Percentiles rank a stretch among this genome's conserved stretches.
Evolutionary conservation across 345 rosid species (phyloP).

Genomic region (Euclidium syriacum): DNA sequence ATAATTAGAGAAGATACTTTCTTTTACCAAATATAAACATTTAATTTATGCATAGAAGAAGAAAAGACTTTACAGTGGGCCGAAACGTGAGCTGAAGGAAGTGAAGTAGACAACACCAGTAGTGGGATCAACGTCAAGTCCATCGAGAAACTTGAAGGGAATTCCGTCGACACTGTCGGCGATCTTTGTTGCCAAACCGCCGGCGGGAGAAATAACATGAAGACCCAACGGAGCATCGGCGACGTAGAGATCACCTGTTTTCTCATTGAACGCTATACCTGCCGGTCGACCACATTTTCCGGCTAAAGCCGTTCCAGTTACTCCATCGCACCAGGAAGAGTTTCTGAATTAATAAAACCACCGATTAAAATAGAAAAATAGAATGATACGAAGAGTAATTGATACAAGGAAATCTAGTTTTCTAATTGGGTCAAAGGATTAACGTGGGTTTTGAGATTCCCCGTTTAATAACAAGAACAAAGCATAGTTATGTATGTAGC

Average conservation of each 20-base stretch:
- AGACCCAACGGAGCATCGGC: constrained; percentile 48
- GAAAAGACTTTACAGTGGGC: constrained; percentile 13
- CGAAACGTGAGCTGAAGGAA: constrained; percentile 33
- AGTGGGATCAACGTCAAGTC: constrained; percentile 37
- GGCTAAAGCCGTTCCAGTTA: constrained; percentile 26
- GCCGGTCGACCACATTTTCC: constrained; percentile 40
- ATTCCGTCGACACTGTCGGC: constrained; percentile 28
- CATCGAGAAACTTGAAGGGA: constrained; percentile 34
- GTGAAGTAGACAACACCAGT: constrained; percentile 38
- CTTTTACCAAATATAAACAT: too few species aligned
- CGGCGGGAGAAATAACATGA: constrained; percentile 30
- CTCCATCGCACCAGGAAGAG: constrained; percentile 33
- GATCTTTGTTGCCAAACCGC: constrained; percentile 37
- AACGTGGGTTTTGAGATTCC: too few species aligned
- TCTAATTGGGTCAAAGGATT: too few species aligned
- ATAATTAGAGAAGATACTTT: too few species aligned
- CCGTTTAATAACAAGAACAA: not conserved
- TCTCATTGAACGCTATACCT: constrained; percentile 31
- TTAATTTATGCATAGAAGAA: not conserved
- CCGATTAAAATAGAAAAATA: too few species aligned
- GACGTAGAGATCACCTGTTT: constrained; percentile 35
- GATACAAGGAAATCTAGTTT: too few species aligned
- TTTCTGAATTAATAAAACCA: not conserved
- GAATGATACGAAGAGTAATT: too few species aligned
- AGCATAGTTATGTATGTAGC: not conserved